Conservation (phyloP, 257 asterid species). For the Capsicum pubescens region DNA sequence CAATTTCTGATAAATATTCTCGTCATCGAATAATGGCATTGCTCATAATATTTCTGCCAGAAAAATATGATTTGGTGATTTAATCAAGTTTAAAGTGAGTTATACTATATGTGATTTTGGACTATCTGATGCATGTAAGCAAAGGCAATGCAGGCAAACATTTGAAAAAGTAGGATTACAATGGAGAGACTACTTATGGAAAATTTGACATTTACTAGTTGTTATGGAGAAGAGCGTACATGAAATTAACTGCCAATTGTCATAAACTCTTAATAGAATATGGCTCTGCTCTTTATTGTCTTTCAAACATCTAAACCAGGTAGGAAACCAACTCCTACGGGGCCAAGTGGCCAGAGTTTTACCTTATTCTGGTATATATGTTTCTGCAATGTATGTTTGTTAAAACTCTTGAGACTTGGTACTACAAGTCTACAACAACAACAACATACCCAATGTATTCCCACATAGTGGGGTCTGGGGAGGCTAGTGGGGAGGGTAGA, state of each 20-base stretch:
- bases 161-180: conserved; percentile 8
- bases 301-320: neutral
- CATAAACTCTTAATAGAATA: neutral
- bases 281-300: neutral
- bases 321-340: neutral
- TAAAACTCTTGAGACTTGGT: too few species aligned
- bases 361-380: neutral
- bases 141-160: neutral
- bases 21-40: neutral
- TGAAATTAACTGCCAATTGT: neutral
- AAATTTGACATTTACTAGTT: neutral
- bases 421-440: too few species aligned
- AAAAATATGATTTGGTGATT: neutral
- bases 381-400: neutral
- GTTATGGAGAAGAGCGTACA: neutral
- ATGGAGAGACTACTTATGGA: neutral
- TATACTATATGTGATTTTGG: conserved; percentile 9
- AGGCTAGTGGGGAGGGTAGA: too few species aligned
- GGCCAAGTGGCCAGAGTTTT: neutral
- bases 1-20: neutral
- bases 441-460: too few species aligned
- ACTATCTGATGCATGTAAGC: neutral
- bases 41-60: neutral
- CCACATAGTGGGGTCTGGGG: too few species aligned
- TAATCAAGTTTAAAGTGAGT: neutral